Percentiles rank a stretch among this genome's conserved stretches.
These are phyloP conservation scores for Solanum etuberosum DNA, from an alignment of 257 asterid species.

Conservation along the genomic window DNA sequence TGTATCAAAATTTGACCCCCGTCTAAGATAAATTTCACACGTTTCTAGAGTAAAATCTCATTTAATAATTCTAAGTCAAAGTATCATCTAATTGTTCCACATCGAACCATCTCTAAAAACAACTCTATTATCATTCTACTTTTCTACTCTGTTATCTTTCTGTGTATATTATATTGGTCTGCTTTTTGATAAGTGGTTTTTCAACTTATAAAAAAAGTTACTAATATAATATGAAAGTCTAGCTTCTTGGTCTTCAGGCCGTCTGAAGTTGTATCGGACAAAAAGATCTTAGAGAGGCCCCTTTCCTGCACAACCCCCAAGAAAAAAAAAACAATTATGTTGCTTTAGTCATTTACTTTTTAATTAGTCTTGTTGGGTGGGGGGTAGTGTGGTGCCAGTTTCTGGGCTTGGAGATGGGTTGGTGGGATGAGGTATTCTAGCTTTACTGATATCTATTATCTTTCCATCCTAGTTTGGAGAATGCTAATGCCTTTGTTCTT, in stretches of 20 bases:
- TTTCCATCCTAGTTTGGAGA: background rate
- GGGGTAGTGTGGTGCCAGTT: background rate
- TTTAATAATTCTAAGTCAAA: background rate
- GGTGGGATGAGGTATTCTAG: background rate
- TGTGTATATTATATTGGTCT: background rate
- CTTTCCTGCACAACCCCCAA: background rate
- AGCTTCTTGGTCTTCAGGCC: background rate
- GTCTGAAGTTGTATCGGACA: background rate
- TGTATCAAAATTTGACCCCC: background rate
- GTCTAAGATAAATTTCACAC: background rate
- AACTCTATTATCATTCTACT: background rate
- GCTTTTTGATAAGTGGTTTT: background rate
- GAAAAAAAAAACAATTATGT: background rate
- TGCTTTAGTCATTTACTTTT: background rate
- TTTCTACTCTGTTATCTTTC: background rate
- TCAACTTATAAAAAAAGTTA: background rate
- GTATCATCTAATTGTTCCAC: background rate
- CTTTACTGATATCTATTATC: background rate
- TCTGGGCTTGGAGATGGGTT: background rate
- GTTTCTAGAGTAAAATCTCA: background rate
- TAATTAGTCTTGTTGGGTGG: background rate
- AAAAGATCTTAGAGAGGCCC: background rate
- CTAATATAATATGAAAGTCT: background rate
- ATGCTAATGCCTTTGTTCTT: background rate
- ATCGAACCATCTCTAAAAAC: background rate